These are phyloP conservation scores for Herpetomonas tarakana DNA, from an alignment of 208 protist genomes.

Conservation along the genomic window DNA sequence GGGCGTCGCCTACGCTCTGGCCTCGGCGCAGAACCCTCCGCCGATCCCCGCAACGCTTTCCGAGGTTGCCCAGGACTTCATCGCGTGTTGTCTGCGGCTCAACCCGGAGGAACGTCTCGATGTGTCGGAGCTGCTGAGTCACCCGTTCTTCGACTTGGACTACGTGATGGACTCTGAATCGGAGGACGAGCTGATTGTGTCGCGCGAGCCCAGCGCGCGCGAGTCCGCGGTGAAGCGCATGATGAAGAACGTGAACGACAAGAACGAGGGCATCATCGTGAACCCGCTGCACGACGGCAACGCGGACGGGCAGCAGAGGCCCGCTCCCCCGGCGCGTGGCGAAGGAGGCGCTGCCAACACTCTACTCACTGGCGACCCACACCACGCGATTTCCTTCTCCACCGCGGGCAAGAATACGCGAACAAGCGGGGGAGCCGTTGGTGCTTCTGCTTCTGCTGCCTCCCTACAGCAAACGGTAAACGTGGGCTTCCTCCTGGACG, in stretches of 20 bases:
- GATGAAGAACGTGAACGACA: constrained; percentile 14
- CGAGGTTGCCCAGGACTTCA: constrained; percentile 56
- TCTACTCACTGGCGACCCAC: background rate
- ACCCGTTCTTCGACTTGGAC: constrained; percentile 64
- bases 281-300: background rate
- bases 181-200: constrained; percentile 44
- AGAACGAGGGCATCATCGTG: background rate
- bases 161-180: constrained; percentile 21
- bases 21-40: constrained; percentile 47
- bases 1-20: constrained; percentile 63
- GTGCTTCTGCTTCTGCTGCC: no score
- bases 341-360: no score
- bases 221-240: constrained; percentile 36
- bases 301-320: no score
- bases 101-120: constrained; percentile 57
- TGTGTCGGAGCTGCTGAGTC: constrained; percentile 62
- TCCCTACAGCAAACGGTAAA: constrained; percentile 1
- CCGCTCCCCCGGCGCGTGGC: no score
- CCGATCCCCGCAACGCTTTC: constrained; percentile 57
- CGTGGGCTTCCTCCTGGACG: constrained; percentile 18
- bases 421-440: background rate
- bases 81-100: constrained; percentile 48
- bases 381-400: background rate
- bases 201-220: constrained; percentile 25
- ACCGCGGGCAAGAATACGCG: background rate